Percentiles rank a stretch among this genome's conserved stretches.
Evolutionary conservation across 2,329 filamentous ascomycete species (phyloP).

Genomic region (Chrysoporthe puriensis): DNA sequence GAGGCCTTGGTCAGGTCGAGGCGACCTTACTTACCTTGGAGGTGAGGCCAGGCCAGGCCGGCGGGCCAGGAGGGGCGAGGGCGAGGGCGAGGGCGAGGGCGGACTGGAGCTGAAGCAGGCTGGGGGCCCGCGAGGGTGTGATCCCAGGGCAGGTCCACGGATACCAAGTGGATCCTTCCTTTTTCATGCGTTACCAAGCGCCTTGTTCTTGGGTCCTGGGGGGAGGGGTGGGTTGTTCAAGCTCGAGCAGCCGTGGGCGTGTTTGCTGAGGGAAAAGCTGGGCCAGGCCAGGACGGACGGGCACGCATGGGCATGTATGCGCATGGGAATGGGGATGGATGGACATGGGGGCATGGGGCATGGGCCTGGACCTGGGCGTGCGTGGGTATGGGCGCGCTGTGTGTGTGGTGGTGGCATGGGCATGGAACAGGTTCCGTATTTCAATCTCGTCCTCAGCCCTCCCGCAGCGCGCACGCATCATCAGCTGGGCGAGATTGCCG

Average conservation of each 20-base stretch:
- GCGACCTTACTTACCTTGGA: not conserved
- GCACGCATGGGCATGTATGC: too few relatives aligned
- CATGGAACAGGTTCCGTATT: not conserved
- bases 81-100: constrained; percentile 2
- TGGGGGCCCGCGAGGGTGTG: constrained; percentile 9
- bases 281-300: too few relatives aligned
- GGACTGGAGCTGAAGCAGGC: constrained; percentile 9
- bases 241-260: too few relatives aligned
- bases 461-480: not conserved
- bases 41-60: constrained; percentile 8
- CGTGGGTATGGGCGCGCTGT: too few relatives aligned
- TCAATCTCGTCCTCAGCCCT: not conserved
- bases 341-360: not conserved
- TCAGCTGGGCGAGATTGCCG: constrained; percentile 2
- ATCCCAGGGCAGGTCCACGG: constrained; percentile 11
- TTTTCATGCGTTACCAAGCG: constrained; percentile 12
- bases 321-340: too few relatives aligned
- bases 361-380: not conserved
- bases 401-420: not conserved
- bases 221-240: too few relatives aligned
- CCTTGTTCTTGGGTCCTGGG: not conserved
- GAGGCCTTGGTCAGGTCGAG: constrained; percentile 4
- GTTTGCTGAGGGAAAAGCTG: too few relatives aligned
- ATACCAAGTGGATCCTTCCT: constrained; percentile 16
- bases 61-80: not conserved